Conservation (phyloP, 164 flowering plant genomes). For the Paratinospora sagittata region DNA sequence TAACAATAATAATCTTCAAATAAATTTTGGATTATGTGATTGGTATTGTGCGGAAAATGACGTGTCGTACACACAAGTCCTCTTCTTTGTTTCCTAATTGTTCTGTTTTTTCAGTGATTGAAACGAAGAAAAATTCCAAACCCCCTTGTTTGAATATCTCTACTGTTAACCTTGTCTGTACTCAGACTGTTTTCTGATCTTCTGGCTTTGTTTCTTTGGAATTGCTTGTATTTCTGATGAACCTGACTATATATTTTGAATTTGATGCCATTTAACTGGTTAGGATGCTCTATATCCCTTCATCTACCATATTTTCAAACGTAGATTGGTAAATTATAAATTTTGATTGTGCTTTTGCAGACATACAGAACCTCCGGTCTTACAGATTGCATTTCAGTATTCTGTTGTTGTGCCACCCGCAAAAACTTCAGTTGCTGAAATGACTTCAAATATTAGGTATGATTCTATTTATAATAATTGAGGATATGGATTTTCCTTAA, state of each 20-base stretch:
- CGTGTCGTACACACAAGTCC: too few species aligned
- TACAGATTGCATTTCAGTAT: conserved; percentile 92
- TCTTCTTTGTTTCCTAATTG: too few species aligned
- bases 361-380: conserved; percentile 66
- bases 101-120: too few species aligned
- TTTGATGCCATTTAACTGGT: neutral
- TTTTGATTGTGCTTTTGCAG: conserved; percentile 36
- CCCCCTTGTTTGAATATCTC: too few species aligned
- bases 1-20: too few species aligned
- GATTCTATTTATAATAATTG: conserved; percentile 10
- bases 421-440: conserved; percentile 40
- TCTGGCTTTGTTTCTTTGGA: neutral
- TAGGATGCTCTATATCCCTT: neutral
- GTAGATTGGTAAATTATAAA: neutral
- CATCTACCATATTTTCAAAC: neutral
- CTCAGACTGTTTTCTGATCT: neutral
- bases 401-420: conserved; percentile 82
- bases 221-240: conserved; percentile 2
- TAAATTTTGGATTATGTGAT: too few species aligned
- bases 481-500: neutral
- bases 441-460: conserved; percentile 57
- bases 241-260: neutral
- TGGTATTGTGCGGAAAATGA: too few species aligned
- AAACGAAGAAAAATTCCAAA: too few species aligned
- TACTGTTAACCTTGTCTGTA: too few species aligned